phyloP scores from a whole-genome alignment of 495 filamentous ascomycete species.

The Podospora pseudopauciseta region DNA sequence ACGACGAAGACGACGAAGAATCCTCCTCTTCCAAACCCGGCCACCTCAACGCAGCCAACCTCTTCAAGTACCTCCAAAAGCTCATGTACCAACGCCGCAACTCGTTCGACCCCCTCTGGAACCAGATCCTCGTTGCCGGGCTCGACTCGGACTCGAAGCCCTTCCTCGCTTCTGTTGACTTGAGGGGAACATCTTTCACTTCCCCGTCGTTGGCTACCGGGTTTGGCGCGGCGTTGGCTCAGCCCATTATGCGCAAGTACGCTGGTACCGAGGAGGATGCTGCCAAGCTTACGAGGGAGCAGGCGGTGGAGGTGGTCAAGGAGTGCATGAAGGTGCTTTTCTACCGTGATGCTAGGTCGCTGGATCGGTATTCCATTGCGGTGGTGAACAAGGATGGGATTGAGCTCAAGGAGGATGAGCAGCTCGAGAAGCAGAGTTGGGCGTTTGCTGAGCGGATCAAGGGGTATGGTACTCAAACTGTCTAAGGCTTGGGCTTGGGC shows the following conservation, averaged over 20 bases:
- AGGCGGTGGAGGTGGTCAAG: conserved; percentile 73
- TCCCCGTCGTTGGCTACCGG: conserved; percentile 87
- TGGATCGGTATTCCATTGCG: conserved; percentile 88
- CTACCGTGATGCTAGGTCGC: conserved; percentile 91
- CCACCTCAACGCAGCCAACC: conserved; percentile 78
- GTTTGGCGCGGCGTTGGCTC: conserved; percentile 87
- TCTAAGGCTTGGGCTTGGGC: conserved; percentile 30
- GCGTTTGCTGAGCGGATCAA: conserved; percentile 86
- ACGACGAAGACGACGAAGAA: conserved; percentile 43
- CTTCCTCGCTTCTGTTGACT: conserved; percentile 84
- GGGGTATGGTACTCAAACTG: conserved; percentile 51
- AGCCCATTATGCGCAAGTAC: conserved; percentile 79
- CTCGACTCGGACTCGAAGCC: conserved; percentile 75
- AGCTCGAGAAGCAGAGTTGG: conserved; percentile 82
- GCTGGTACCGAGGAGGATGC: conserved; percentile 78
- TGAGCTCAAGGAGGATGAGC: conserved; percentile 75
- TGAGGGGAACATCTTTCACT: conserved; percentile 87
- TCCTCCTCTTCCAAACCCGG: conserved; percentile 32
- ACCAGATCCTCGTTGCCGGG: conserved; percentile 84
- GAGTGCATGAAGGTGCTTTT: conserved; percentile 98
- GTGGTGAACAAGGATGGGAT: conserved; percentile 81
- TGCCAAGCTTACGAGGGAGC: conserved; percentile 64
- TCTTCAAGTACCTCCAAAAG: conserved; percentile 93
- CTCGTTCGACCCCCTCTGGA: conserved; percentile 97
- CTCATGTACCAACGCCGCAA: conserved; percentile 91